Percentiles rank a stretch among this genome's conserved stretches.
These are phyloP conservation scores for Coniosporium tulheliwenetii DNA, from an alignment of 2,329 filamentous ascomycete genomes.

Conservation along the genomic window DNA sequence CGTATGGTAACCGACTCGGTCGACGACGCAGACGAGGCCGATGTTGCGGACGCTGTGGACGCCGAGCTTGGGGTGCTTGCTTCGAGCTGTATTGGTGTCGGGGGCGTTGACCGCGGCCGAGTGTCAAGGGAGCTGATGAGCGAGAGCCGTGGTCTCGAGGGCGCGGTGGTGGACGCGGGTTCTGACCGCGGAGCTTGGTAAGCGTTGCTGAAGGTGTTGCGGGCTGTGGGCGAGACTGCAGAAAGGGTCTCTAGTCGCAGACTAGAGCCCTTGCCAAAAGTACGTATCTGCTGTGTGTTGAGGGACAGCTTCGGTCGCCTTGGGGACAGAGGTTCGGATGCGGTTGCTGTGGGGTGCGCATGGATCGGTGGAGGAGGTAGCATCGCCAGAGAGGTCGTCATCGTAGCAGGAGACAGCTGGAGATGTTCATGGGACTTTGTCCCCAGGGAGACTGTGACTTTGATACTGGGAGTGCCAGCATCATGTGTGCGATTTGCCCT, in stretches of 20 bases:
- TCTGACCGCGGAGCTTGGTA: conserved; percentile 27
- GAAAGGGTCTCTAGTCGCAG: conserved; percentile 37
- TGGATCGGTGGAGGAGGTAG: conserved; percentile 14
- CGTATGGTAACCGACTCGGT: conserved; percentile 17
- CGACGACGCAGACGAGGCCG: conserved; percentile 12
- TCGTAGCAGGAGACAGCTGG: conserved; percentile 13
- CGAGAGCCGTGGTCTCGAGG: conserved; percentile 14
- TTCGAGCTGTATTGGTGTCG: conserved; percentile 10
- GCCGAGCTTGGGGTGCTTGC: conserved; percentile 21
- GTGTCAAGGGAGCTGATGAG: conserved; percentile 14
- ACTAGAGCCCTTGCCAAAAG: conserved; percentile 37
- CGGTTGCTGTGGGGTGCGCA: conserved; percentile 6
- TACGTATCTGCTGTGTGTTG: conserved; percentile 35
- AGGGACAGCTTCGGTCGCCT: conserved; percentile 44
- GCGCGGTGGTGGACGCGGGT: conserved; percentile 4
- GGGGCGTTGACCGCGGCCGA: conserved; percentile 1
- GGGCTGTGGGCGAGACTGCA: conserved; percentile 42
- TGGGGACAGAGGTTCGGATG: conserved; percentile 4
- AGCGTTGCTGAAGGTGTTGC: conserved; percentile 47
- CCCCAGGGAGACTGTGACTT: conserved; percentile 11
- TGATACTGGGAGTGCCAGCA: conserved; percentile 19
- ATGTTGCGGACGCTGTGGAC: conserved; percentile 22
- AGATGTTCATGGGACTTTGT: conserved; percentile 12
- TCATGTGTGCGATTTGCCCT: conserved; percentile 12
- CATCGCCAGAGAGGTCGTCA: conserved; percentile 29